Percentiles rank a stretch among this genome's conserved stretches.
These are phyloP conservation scores for Aspergillus carbonarius DNA, from an alignment of 2,329 filamentous ascomycete genomes.

Conservation along the genomic window DNA sequence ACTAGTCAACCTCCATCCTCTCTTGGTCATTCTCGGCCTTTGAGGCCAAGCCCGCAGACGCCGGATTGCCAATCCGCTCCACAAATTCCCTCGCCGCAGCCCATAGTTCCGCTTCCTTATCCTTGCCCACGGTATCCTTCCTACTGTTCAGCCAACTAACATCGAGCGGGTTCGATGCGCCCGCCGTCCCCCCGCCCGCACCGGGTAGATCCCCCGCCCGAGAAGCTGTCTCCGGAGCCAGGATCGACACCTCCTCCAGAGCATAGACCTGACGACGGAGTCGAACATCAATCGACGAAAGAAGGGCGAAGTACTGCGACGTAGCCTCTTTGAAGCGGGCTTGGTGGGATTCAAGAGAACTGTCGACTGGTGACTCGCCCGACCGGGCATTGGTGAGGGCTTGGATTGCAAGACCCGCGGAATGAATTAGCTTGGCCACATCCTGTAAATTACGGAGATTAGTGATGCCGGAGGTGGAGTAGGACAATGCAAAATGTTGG, in stretches of 20 bases:
- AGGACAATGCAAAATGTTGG: neutral
- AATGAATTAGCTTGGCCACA: constrained; percentile 55
- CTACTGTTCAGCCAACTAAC: constrained; percentile 88
- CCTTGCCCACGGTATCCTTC: constrained; percentile 74
- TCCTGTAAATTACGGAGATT: constrained; percentile 37
- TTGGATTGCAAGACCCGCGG: constrained; percentile 62
- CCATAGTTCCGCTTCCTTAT: constrained; percentile 83
- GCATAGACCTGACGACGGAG: constrained; percentile 75
- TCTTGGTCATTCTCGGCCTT: constrained; percentile 25
- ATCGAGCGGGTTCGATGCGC: constrained; percentile 63
- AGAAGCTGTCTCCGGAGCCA: constrained; percentile 49
- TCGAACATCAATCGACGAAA: constrained; percentile 72
- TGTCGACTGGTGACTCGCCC: constrained; percentile 31
- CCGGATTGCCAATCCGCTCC: constrained; percentile 35
- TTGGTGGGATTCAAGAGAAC: constrained; percentile 57
- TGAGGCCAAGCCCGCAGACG: constrained; percentile 3
- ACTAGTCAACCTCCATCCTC: constrained; percentile 42
- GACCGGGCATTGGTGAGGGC: constrained; percentile 57
- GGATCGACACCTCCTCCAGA: constrained; percentile 76
- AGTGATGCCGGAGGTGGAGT: neutral
- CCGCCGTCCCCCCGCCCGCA: constrained; percentile 29
- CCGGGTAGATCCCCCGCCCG: constrained; percentile 32
- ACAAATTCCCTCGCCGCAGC: constrained; percentile 59
- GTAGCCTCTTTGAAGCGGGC: constrained; percentile 57
- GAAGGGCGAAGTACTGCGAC: constrained; percentile 65